These are phyloP conservation scores for Barnettozyma salicaria DNA, from an alignment of 805 yeast genomes.

Conservation along the genomic window DNA sequence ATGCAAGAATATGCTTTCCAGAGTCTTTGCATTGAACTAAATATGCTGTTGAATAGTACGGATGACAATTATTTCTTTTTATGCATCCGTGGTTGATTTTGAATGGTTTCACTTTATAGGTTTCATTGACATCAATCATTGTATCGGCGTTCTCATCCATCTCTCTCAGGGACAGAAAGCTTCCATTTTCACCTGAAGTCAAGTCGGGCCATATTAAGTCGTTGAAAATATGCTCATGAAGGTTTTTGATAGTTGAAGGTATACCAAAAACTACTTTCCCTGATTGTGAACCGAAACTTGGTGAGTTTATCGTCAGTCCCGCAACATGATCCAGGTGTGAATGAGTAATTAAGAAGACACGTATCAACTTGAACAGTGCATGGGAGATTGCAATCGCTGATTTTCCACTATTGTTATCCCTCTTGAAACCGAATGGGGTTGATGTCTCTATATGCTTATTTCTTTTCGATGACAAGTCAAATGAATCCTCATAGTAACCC, in stretches of 20 bases:
- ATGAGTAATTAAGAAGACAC: slow-evolving; percentile 60
- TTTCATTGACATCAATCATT: slow-evolving; percentile 6
- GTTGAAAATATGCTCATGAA: slow-evolving; percentile 59
- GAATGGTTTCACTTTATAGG: slow-evolving; percentile 30
- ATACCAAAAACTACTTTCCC: slow-evolving; percentile 50
- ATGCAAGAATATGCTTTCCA: slow-evolving; percentile 43
- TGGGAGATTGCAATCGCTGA: slow-evolving; percentile 30
- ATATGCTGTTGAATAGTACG: slow-evolving; percentile 49
- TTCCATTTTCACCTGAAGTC: slow-evolving; percentile 24
- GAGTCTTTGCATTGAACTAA: slow-evolving; percentile 37
- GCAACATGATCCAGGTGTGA: slow-evolving; percentile 79
- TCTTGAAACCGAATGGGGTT: not conserved
- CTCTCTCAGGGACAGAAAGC: slow-evolving; percentile 23
- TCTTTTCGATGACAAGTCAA: not conserved
- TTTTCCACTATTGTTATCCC: not conserved
- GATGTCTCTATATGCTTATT: not conserved
- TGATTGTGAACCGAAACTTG: slow-evolving; percentile 35
- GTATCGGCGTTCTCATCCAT: slow-evolving; percentile 8
- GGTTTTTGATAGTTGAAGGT: slow-evolving; percentile 42
- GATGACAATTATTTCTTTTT: slow-evolving; percentile 1
- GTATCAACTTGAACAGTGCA: slow-evolving; percentile 32
- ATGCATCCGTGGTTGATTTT: slow-evolving; percentile 38
- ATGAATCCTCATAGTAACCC: slow-evolving; percentile 5
- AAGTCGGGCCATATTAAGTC: slow-evolving; percentile 76
- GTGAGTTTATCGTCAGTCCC: slow-evolving; percentile 66